Base-by-base conservation (phyloP, 805 yeast genomes). In the Middelhovenomyces tepae region DNA sequence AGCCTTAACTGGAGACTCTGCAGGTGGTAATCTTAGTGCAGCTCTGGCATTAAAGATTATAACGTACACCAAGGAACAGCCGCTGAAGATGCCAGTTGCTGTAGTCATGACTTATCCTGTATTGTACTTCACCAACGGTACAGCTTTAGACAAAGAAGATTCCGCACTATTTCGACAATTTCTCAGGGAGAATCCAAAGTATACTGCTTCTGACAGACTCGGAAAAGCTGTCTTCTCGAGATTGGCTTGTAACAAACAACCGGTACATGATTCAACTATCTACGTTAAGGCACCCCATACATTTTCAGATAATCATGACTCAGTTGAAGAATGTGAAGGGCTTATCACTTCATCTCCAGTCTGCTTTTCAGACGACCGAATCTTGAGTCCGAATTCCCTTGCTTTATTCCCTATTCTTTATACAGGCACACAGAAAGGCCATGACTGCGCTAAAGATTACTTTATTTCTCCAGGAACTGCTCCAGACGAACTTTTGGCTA, bases 281-380 rank as follows among this genome's bases (percentile, higher is more conserved):
- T n/a, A n/a, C n/a, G 23, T 27, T 24, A 32, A 37, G 17, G n/a
- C n/a, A n/a, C n/a, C n/a, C n/a, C 16, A 24, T 22, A 11, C 23
- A n/a, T 16, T 16, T 34, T 18, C 15, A 26, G 25, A 40, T 15
- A 31, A 34, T 29, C 18, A 13, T 10, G 32, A 40, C n/a, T 32
- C 40, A 9, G n/a, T n/a, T n/a, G n/a, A n/a, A n/a, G n/a, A n/a
- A n/a, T n/a, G n/a, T n/a, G 39, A 50, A 5, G 43, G 36, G 19
- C 38, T 50, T 17, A 46, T 54, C 11, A 37, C 51, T 36, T 51
- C 56, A 16, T 50, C 55, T 15, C 32, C 50, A 20, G 54, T 50
- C n/a, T 33, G 50, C 4, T 50, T 48, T 28, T 48, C 46, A 26
- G 31, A 43, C 15, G 55, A 50, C 32, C 38, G 45, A 18, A 37